Conservation (phyloP, 2,329 filamentous ascomycete genomes). For the Daldinia eschscholtzii region DNA sequence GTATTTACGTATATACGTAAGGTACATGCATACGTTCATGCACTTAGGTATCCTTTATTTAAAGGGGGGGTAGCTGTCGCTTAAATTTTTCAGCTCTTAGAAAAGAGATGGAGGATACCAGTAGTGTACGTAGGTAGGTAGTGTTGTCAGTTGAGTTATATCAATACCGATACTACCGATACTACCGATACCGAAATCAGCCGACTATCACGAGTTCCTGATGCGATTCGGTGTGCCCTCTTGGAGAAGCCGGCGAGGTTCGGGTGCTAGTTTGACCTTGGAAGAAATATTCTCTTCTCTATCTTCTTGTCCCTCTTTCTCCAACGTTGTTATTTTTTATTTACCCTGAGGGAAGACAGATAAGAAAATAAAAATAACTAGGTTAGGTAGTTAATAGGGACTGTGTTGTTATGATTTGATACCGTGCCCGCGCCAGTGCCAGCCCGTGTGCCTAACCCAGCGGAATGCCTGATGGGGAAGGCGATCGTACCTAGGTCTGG, state of each 20-base stretch:
- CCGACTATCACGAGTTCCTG: slow-evolving; percentile 42
- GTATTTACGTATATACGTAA: too few species aligned
- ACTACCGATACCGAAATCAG: slow-evolving; percentile 42
- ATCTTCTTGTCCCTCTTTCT: slow-evolving; percentile 14
- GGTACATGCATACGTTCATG: background rate
- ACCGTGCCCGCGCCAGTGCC: slow-evolving; percentile 30
- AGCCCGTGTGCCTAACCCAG: slow-evolving; percentile 8
- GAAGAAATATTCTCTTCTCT: background rate
- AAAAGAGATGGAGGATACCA: background rate
- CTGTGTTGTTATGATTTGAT: slow-evolving; percentile 31
- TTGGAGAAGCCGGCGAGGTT: slow-evolving; percentile 42
- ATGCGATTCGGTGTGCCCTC: slow-evolving; percentile 42
- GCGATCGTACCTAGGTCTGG: slow-evolving; percentile 42
- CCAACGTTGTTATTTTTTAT: slow-evolving; percentile 1
- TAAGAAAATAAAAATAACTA: too few species aligned
- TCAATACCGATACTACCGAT: slow-evolving; percentile 26
- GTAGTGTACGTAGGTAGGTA: background rate
- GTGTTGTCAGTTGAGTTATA: background rate
- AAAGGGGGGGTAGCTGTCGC: slow-evolving; percentile 1
- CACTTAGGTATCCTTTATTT: slow-evolving; percentile 4
- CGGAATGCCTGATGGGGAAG: slow-evolving; percentile 45
- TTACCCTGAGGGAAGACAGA: background rate
- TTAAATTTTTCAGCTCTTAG: slow-evolving; percentile 17
- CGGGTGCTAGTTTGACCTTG: slow-evolving; percentile 33
- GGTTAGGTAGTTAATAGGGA: too few species aligned